Evolutionary conservation across 495 filamentous ascomycete genomes (phyloP), one percentile per base, ranked within the genome.

Genomic region (Lentithecium fluviatile): DNA sequence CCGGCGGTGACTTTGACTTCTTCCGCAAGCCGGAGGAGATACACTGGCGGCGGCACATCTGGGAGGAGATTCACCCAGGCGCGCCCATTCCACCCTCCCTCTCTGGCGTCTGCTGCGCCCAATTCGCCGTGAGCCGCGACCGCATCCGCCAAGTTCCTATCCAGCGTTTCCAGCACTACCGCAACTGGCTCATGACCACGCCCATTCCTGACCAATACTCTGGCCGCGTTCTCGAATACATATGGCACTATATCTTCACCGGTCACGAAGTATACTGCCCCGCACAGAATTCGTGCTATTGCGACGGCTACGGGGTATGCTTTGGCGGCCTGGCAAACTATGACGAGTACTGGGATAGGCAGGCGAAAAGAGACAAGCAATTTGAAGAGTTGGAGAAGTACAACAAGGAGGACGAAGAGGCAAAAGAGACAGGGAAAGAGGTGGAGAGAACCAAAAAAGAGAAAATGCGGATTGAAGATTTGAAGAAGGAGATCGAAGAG

Each of bases 241-340:
- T 86, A 6, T 89, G 83, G 83, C 84, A 84, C 49, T 84, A 78
- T 53, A 73, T 88, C 8, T 88, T 89, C 58, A 79, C 78, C 0
- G 60, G 64, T 2, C 57, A 83, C 32, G 74, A 77, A 8, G 75
- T 81, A 1, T 69, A 80, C 42, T 89, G 87, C 61, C 83, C 84
- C 11, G 74, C 75, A 12, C 80, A 85, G 68, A 79, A 83, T 66
- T 71, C 85, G 0, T 90, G 87, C 69, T 85, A 88, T 45, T 90
- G 87, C 66, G 83, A 88, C 56, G 85, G 82, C 6, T 90, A 84
- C 50, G 86, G 87, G 0, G 74, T 86, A 19, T 90, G 87, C 61
- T 90, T 90, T 63, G 87, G 82, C 8, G 77, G 80, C 0, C 76
- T 78, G 11, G 70, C 73, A 0, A 72, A 80, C 46, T 85, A 77